Evolutionary conservation across 257 asterid genomes (phyloP).

Genomic region (Leonotis leonurus): DNA sequence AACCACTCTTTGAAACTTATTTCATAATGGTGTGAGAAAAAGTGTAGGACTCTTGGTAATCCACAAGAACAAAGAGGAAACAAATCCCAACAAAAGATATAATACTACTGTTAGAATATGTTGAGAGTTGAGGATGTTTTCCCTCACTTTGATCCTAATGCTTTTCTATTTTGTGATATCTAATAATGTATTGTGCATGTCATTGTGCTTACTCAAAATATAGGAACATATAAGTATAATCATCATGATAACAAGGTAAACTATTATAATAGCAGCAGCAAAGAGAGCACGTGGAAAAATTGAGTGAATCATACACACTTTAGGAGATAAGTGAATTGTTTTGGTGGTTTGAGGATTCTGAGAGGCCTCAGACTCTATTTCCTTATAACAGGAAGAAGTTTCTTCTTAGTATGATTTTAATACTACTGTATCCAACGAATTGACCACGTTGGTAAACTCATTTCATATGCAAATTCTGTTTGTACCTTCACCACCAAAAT

Average conservation of each 20-base stretch:
- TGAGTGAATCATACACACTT: too few relatives aligned
- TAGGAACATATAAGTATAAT: neutral
- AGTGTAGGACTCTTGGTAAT: too few relatives aligned
- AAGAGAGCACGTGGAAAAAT: neutral
- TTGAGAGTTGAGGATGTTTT: neutral
- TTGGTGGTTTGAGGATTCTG: neutral
- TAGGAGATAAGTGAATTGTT: too few relatives aligned
- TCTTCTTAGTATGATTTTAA: neutral
- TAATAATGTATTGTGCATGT: neutral
- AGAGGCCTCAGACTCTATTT: neutral
- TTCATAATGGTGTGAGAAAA: too few relatives aligned
- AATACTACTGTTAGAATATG: neutral
- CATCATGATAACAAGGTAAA: neutral
- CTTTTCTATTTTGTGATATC: neutral
- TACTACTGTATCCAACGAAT: neutral
- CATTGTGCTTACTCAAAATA: neutral
- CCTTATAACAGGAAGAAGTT: neutral
- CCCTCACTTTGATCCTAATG: neutral
- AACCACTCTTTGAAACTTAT: neutral
- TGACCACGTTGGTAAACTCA: neutral
- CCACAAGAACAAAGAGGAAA: too few relatives aligned
- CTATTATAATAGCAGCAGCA: neutral
- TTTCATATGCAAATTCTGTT: neutral
- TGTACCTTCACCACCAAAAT: neutral
- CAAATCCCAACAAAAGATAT: too few relatives aligned